Evolutionary conservation across 1,139 yeast species (phyloP), one percentile per base, ranked within the genome.

Genomic region (Hyphopichia khmerensis): DNA sequence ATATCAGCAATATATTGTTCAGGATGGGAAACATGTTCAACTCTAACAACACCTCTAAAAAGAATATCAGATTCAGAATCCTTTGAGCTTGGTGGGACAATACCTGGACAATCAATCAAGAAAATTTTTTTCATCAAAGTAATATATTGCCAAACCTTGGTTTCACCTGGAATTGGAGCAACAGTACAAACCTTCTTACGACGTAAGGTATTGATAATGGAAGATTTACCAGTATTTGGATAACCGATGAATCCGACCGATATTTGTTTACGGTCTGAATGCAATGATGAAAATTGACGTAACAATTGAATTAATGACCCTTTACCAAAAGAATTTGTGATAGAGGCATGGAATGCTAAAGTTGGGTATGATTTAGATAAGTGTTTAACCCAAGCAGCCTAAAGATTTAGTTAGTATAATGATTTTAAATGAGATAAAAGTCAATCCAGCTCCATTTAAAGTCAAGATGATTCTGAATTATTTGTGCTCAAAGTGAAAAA

Each of bases 371-470:
- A 87, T 59, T 88, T 90, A 2, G 97, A 90, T 52, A 93, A 75
- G 63, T 87, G 93, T 64, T 93, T 93, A 41, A 93, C 96, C 99
- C 99, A 93, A 39, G 98, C 96, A 64, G 98, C 98, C 98, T 91
- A 65, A 48, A 47, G 39, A 43, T 13, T 18, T 41, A 62, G 82
- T 79, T 74, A 78, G 84, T 79, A 78, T 13, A 36, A 11, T 10
- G 26, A 21, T 11, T 30, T 24, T 32, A 18, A 33, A n/a, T 19
- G 27, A 38, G 19, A 26, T 9, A 19, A 10, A 33, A 23, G n/a
- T n/a, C n/a, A 21, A 21, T 21, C 8, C 24, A 36, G 32, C 23
- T 37, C 29, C 21, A 36, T 33, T 19, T 19, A 41, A 6, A 35
- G 21, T 19, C 19, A 23, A 32, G 18, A 10, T n/a, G 23, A 7